These are phyloP conservation scores for Brasilioporus rufonigricans DNA, from an alignment of 768 basidiomycete species.

Conservation along the genomic window DNA sequence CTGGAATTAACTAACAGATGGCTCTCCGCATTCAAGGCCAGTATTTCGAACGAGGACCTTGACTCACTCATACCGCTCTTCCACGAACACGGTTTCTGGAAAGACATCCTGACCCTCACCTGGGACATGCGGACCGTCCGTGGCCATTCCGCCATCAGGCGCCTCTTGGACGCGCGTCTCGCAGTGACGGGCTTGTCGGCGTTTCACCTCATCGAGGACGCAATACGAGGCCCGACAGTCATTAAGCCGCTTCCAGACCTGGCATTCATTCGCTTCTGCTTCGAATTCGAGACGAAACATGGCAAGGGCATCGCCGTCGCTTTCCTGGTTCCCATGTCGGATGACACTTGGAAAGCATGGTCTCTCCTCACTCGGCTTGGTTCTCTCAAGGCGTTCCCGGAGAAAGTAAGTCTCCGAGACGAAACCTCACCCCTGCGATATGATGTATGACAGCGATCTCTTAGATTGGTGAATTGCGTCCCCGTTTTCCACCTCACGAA, in stretches of 20 bases:
- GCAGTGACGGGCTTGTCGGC: slow-evolving; percentile 14
- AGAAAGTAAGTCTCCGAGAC: slow-evolving; percentile 30
- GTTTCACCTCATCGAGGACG: slow-evolving; percentile 22
- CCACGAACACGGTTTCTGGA: slow-evolving; percentile 39
- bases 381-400: slow-evolving; percentile 50
- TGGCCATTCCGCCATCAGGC: slow-evolving; percentile 34
- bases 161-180: slow-evolving; percentile 39
- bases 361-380: slow-evolving; percentile 59
- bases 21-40: slow-evolving; percentile 17
- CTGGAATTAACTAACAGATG: slow-evolving; percentile 10
- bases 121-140: slow-evolving; percentile 53
- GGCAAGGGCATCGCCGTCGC: slow-evolving; percentile 53
- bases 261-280: slow-evolving; percentile 54
- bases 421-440: neutral
- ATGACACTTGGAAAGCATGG: slow-evolving; percentile 54
- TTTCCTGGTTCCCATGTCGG: slow-evolving; percentile 43
- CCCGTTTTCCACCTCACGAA: slow-evolving; percentile 41
- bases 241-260: slow-evolving; percentile 48
- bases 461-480: slow-evolving; percentile 39
- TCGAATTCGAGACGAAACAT: slow-evolving; percentile 50
- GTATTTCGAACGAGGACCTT: slow-evolving; percentile 1
- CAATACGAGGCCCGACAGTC: slow-evolving; percentile 30
- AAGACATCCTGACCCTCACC: slow-evolving; percentile 51
- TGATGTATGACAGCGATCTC: neutral
- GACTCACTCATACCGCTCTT: slow-evolving; percentile 13